These are phyloP conservation scores for Beauveria sp. DNA, from an alignment of 2,329 filamentous ascomycete genomes.

Conservation along the genomic window DNA sequence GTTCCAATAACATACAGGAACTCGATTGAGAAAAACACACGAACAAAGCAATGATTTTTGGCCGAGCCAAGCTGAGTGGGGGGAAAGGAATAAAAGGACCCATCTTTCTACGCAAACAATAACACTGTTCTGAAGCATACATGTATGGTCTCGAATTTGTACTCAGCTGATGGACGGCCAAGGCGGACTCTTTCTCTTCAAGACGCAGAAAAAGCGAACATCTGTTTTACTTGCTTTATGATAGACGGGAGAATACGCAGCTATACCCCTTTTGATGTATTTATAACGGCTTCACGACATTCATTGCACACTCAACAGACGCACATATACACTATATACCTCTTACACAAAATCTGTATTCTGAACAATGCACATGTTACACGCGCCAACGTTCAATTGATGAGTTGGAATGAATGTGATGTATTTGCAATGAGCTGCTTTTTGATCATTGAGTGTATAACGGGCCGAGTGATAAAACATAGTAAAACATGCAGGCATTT, in stretches of 20 bases:
- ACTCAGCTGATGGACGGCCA: neutral
- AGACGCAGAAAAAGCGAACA: conserved; percentile 3
- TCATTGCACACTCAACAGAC: conserved; percentile 1
- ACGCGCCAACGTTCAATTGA: no score
- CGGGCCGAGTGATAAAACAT: no score
- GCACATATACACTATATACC: neutral
- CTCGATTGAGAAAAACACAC: neutral
- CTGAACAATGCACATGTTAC: neutral
- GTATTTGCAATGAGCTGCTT: no score
- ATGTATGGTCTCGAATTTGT: neutral
- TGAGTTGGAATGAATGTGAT: no score
- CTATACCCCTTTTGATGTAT: conserved; percentile 18
- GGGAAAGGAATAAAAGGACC: neutral
- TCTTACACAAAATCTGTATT: neutral
- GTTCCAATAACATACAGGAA: neutral
- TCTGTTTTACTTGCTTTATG: conserved; percentile 14
- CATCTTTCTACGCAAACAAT: neutral
- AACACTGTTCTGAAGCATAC: neutral
- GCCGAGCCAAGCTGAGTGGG: neutral
- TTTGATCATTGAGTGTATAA: no score
- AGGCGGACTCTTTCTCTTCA: neutral
- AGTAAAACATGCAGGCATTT: neutral
- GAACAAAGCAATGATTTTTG: neutral
- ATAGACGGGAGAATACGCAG: conserved; percentile 18
- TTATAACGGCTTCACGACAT: conserved; percentile 20